These are phyloP conservation scores for Casuarina cunninghamiana DNA, from an alignment of 306 rosid species.

Conservation along the genomic window DNA sequence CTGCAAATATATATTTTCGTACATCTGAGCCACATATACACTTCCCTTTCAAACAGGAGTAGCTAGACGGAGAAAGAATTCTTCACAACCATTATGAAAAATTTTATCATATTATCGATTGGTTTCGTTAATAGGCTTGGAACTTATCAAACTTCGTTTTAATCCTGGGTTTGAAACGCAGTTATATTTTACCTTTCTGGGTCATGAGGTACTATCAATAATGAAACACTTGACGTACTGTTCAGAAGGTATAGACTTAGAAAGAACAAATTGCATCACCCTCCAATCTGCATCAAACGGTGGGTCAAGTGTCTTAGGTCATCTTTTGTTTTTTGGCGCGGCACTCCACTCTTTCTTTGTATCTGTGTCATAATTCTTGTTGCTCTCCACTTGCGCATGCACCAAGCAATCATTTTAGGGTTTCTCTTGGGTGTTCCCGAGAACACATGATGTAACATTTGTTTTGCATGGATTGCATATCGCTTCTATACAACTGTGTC, in stretches of 20 bases:
- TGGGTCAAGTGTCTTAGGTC: conserved; percentile 40
- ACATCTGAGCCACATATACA: too few species aligned
- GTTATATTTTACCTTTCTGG: conserved; percentile 7
- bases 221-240: conserved; percentile 12
- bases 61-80: too few species aligned
- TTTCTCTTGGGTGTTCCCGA: conserved; percentile 32
- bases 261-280: conserved; percentile 40
- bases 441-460: conserved; percentile 24
- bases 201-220: conserved; percentile 15
- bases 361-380: conserved; percentile 41
- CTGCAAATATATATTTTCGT: too few species aligned
- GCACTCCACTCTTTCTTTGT: conserved; percentile 31
- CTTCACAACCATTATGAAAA: too few species aligned
- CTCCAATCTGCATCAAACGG: conserved; percentile 36
- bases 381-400: conserved; percentile 60
- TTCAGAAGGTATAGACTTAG: conserved; percentile 29
- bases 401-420: conserved; percentile 59
- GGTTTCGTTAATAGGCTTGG: neutral
- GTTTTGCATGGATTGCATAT: neutral
- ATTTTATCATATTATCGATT: neutral
- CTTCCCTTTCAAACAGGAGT: too few species aligned
- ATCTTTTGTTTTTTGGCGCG: conserved; percentile 50
- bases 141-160: too few species aligned
- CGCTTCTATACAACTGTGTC: neutral
- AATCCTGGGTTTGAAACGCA: too few species aligned